Conservation (phyloP, 495 filamentous ascomycete species). For the Staphylotrichum tortipilum region DNA sequence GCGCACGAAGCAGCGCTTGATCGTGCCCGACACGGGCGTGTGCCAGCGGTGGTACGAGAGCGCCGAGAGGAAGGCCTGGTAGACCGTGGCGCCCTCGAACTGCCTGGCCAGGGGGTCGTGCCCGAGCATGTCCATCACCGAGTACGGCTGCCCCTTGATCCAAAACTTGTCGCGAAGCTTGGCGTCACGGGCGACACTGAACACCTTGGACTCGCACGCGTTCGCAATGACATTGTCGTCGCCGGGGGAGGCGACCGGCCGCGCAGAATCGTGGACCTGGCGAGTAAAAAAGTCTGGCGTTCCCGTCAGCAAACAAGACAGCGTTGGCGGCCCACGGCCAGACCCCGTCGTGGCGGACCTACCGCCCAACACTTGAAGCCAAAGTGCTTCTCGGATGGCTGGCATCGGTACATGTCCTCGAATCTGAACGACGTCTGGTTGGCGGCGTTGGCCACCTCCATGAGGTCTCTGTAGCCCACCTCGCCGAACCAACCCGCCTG, state of each 20-base stretch:
- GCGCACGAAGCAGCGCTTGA: constrained; percentile 46
- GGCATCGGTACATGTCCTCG: constrained; percentile 45
- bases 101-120: constrained; percentile 40
- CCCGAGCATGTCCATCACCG: constrained; percentile 53
- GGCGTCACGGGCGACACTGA: constrained; percentile 34
- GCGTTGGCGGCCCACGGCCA: too few relatives aligned
- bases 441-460: constrained; percentile 40
- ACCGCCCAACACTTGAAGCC: constrained; percentile 69
- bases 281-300: constrained; percentile 60
- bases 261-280: constrained; percentile 41
- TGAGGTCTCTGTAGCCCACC: constrained; percentile 34
- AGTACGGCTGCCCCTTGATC: constrained; percentile 62
- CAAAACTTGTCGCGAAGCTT: constrained; percentile 51
- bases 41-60: constrained; percentile 68
- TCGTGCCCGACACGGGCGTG: constrained; percentile 49
- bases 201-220: constrained; percentile 56
- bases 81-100: constrained; percentile 55
- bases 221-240: constrained; percentile 51
- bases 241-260: constrained; percentile 49
- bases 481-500: constrained; percentile 55
- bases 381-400: constrained; percentile 40
- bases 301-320: not conserved
- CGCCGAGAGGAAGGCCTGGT: constrained; percentile 58
- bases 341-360: too few relatives aligned
- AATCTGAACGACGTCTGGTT: constrained; percentile 37